Percentiles rank a stretch among this genome's conserved stretches.
phyloP scores from a whole-genome alignment of 1,284 basidiomycete genomes.

The Ceratobasidium sp. region DNA sequence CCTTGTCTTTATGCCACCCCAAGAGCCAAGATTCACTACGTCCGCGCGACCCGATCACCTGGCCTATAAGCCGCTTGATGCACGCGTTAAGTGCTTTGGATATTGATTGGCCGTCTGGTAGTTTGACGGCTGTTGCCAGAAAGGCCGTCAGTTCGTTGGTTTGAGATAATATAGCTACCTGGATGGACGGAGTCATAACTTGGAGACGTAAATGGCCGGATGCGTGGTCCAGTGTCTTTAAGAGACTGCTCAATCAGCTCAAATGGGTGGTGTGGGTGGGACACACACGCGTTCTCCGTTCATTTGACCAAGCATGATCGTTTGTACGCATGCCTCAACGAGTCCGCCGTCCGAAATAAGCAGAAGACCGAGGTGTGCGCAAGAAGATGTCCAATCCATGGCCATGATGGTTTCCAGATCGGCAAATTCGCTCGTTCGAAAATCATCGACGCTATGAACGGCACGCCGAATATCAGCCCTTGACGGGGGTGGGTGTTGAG shows the following conservation, averaged over 20 bases:
- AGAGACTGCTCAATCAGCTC: background rate
- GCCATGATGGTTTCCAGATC: background rate
- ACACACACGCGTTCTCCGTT: background rate
- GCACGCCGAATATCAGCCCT: background rate
- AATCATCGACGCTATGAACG: background rate
- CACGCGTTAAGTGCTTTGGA: background rate
- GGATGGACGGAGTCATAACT: background rate
- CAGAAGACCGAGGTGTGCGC: background rate
- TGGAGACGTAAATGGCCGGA: background rate
- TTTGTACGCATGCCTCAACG: background rate
- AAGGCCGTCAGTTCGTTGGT: background rate
- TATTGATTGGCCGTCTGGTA: background rate
- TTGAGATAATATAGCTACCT: background rate
- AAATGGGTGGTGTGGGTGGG: background rate
- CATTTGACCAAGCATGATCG: background rate
- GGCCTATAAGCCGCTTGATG: background rate
- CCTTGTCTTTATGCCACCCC: background rate
- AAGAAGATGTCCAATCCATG: background rate
- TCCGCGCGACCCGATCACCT: background rate
- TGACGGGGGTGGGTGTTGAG: background rate
- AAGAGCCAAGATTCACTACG: background rate
- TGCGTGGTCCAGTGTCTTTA: background rate
- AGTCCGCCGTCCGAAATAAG: background rate
- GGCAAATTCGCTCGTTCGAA: background rate
- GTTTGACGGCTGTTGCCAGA: background rate